Base-by-base conservation (phyloP, 23 red algal genomes). In the Gracilaria gracilis region DNA sequence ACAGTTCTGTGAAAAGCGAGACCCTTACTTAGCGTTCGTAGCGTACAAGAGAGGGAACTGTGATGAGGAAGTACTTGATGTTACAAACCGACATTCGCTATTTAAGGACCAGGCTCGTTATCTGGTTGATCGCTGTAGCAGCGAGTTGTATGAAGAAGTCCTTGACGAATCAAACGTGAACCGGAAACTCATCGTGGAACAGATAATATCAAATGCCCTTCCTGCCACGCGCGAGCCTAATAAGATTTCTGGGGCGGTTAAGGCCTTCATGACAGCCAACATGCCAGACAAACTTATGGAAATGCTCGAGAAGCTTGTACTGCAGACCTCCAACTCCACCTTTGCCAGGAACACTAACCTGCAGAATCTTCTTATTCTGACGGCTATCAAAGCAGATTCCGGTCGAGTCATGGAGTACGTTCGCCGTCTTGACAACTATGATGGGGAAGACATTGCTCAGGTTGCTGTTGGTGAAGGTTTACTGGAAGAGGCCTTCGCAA, bases 331-430 rank as follows among this genome's bases (percentile, higher is more conserved):
- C 12, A 93, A 90, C 67, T 59, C 91, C 24, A 81, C 89, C 5
- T 99, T 99, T 71, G 77, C 97, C 5, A 90, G 94, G 74, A 99
- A 99, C 70, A 88, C 88, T 25, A 96, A 93, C 34, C 80, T 99
- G 74, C 97, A 99, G 80, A 99, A 99, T 51, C 85, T 99, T 66
- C 93, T 99, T 17, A 94, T 99, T 58, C 78, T 99, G 82, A 99
- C 97, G 9, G 87, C 97, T 50, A 96, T 99, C 48, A 94, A 92
- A 31, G 92, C 97, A 14, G 97, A 94, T 39, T 83, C 87, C 40
- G 77, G 61, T 89, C 92, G 97, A 25, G 92, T 94, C 35, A 94
- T 94, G 92, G 97, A 99, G 61, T 95, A 96, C 81, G 73, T 99
- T 12, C 93, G 97, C 28, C 94, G 95, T 9, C 89, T 99, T 51